phyloP scores from a whole-genome alignment of 305 asterid species.

The Galium porrigens region DNA sequence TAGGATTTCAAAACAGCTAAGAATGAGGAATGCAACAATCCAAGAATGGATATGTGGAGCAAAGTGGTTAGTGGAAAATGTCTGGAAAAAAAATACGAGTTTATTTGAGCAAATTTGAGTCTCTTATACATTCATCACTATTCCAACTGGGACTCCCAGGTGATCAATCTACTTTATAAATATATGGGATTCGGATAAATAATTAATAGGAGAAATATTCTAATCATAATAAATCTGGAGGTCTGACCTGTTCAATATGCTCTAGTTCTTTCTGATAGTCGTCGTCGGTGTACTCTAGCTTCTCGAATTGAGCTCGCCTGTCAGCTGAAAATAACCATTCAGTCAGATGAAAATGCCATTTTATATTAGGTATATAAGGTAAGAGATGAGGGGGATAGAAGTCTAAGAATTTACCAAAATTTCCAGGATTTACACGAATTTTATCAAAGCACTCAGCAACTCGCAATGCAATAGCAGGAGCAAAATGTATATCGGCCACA shows the following conservation, averaged over 20 bases:
- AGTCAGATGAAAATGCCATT: slow-evolving; percentile 14
- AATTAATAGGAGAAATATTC: background rate
- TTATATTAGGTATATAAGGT: background rate
- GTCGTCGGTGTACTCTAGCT: slow-evolving; percentile 80
- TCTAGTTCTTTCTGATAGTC: slow-evolving; percentile 84
- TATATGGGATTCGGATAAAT: background rate
- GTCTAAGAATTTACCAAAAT: slow-evolving; percentile 52
- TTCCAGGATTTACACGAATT: slow-evolving; percentile 98
- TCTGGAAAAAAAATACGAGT: background rate
- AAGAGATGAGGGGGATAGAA: slow-evolving; percentile 10
- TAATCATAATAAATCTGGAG: background rate
- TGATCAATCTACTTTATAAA: background rate
- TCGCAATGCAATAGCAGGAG: slow-evolving; percentile 84
- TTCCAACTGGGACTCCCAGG: background rate
- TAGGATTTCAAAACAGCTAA: background rate
- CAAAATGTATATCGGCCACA: slow-evolving; percentile 97
- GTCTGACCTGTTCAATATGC: slow-evolving; percentile 63
- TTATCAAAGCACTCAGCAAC: slow-evolving; percentile 96
- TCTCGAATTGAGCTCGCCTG: slow-evolving; percentile 94
- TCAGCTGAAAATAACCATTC: slow-evolving; percentile 56
- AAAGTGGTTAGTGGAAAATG: background rate
- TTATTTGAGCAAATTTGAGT: background rate
- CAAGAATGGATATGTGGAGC: background rate
- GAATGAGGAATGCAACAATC: background rate
- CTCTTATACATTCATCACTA: background rate